These are phyloP conservation scores for Zalaria sp. DNA, from an alignment of 2,329 filamentous ascomycete genomes.

Conservation along the genomic window DNA sequence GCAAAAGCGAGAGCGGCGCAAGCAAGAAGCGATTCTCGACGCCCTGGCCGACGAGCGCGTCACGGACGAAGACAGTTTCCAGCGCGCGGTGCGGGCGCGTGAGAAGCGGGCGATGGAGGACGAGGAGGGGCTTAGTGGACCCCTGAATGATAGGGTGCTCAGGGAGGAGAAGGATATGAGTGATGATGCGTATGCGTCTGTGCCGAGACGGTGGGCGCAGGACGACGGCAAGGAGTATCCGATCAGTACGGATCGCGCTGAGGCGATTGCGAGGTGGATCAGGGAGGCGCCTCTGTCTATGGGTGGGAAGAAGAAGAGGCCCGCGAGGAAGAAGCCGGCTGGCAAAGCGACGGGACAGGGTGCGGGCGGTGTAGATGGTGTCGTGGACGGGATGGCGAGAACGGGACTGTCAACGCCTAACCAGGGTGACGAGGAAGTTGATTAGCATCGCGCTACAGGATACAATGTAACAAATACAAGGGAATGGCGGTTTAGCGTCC, in stretches of 20 bases:
- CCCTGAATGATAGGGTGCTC: constrained; percentile 14
- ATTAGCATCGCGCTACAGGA: not conserved
- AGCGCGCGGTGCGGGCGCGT: constrained; percentile 46
- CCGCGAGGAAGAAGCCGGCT: constrained; percentile 6
- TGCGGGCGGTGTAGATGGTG: constrained; percentile 1
- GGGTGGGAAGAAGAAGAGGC: constrained; percentile 22
- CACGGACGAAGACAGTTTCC: constrained; percentile 51
- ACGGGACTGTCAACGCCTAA: not conserved
- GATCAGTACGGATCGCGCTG: constrained; percentile 55
- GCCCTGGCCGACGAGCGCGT: constrained; percentile 54
- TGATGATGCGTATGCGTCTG: not conserved
- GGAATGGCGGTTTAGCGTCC: too few species aligned
- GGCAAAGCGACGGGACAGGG: not conserved
- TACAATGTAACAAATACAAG: too few species aligned
- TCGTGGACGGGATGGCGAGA: not conserved
- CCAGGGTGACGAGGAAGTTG: not conserved
- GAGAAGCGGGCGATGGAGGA: constrained; percentile 44
- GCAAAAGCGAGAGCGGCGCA: constrained; percentile 44
- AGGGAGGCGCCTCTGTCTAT: constrained; percentile 28
- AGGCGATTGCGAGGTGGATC: constrained; percentile 57
- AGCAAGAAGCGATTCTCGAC: constrained; percentile 52
- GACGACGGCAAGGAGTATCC: constrained; percentile 57
- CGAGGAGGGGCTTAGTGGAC: constrained; percentile 29
- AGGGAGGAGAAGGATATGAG: not conserved
- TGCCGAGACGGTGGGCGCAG: constrained; percentile 45